Base-by-base conservation (phyloP, 2,329 filamentous ascomycete species). In the Verticillium longisporum region DNA sequence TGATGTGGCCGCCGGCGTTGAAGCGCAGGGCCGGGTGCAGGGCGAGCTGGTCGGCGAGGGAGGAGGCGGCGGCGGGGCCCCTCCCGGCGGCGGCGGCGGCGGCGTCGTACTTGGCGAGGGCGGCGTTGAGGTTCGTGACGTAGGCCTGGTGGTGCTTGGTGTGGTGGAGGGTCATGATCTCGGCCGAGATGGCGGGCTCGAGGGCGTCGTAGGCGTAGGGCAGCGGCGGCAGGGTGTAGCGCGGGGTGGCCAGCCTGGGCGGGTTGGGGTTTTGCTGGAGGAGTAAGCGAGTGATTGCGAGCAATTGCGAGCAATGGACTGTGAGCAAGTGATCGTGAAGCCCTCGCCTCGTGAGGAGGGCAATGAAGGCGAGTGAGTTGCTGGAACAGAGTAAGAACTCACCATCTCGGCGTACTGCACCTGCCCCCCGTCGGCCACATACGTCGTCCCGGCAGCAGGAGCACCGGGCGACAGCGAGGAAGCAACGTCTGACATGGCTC, bases 151-250 rank as follows among this genome's bases (percentile, higher is more conserved):
- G 90, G 81, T 93, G 90, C 73, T 88, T 90, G 76, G 84, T 87
- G 83, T 93, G 88, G 81, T 93, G 90, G 50, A 92, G 82, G 77
- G 92, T 88, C 90, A 93, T 92, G 79, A 93, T 93, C 77, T 91
- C 86, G 75, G 88, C 88, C 57, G 87, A 90, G 78, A 93, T 80
- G 45, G 70, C 65, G n/a, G 72, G 72, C 75, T 91, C 88, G 66
- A 91, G 85, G 59, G 88, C 88, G 38, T 58, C 32, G 57, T 58
- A 58, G 26, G 57, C 57, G 57, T 58, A 58, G 41, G 57, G 57
- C 31, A 58, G 57, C 6, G 57, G 57, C 4, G 57, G 57, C 26
- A 58, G 57, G 57, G 57, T 34, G 38, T 50, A 58, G 21, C 11
- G 15, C 26, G 31, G 36, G 37, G 50, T 10, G 56, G 56, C 56